These are phyloP conservation scores for Trichoderma semiorbis DNA, from an alignment of 2,329 filamentous ascomycete genomes.

Conservation along the genomic window DNA sequence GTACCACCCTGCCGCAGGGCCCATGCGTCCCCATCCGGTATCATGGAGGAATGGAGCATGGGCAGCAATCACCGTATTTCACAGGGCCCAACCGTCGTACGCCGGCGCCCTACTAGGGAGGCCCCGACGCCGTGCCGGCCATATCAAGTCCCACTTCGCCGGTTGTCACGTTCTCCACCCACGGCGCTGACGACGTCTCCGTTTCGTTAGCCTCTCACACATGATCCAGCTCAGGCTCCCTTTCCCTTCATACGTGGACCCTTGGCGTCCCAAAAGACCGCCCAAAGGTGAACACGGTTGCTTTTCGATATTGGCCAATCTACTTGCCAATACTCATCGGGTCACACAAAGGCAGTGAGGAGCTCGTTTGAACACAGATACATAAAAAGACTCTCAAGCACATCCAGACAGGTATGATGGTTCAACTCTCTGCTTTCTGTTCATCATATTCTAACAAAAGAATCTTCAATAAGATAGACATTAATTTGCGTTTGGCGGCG, in stretches of 20 bases:
- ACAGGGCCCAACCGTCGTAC: not conserved
- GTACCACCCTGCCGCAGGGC: not conserved
- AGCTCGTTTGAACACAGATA: not conserved
- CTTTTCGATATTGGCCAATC: not conserved
- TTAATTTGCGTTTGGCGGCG: constrained; percentile 7
- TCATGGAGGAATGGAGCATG: not conserved
- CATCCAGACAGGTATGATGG: not conserved
- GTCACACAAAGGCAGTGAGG: not conserved
- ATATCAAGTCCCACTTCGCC: constrained; percentile 17
- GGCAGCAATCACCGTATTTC: not conserved
- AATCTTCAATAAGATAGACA: not conserved
- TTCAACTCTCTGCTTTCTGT: not conserved
- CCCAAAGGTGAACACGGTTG: not conserved
- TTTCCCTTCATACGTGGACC: not conserved
- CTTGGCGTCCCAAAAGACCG: not conserved
- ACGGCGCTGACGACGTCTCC: constrained; percentile 14
- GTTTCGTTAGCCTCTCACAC: not conserved
- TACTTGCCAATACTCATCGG: not conserved
- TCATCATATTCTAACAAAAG: not conserved
- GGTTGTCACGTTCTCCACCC: constrained; percentile 1
- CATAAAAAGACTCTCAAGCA: not conserved
- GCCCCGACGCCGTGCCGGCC: constrained; percentile 8
- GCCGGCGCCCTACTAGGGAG: constrained; percentile 3
- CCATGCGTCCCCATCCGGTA: not conserved
- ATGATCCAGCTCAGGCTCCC: not conserved